phyloP scores from a whole-genome alignment of 148 eudicot genomes.

The Camellia japonica region DNA sequence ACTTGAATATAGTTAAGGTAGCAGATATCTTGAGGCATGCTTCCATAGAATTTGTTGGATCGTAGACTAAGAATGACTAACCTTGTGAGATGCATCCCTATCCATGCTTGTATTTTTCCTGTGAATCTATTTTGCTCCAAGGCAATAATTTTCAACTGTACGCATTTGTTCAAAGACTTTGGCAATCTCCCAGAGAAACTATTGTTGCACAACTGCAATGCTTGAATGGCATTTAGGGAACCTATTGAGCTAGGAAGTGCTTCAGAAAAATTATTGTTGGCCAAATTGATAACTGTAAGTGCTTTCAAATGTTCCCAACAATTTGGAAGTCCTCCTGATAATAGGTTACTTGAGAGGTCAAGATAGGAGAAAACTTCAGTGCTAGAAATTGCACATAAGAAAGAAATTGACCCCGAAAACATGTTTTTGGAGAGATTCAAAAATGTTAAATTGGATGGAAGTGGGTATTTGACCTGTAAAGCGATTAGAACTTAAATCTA shows the following conservation, averaged over 20 bases:
- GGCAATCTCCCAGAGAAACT: slow-evolving; percentile 11
- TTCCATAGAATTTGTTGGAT: slow-evolving; percentile 18
- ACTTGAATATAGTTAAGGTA: background rate
- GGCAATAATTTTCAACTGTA: background rate
- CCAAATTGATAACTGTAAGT: background rate
- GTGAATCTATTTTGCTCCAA: background rate
- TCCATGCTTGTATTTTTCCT: slow-evolving; percentile 16
- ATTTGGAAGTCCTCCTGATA: slow-evolving; percentile 1
- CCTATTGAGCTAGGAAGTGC: slow-evolving; percentile 8
- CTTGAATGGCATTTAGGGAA: background rate
- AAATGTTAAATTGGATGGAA: background rate
- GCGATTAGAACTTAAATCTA: slow-evolving; percentile 23
- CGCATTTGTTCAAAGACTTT: slow-evolving; percentile 2
- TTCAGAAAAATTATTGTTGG: slow-evolving; percentile 11
- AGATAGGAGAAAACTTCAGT: background rate
- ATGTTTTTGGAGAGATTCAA: slow-evolving; percentile 18
- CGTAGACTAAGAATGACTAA: slow-evolving; percentile 11
- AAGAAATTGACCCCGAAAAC: slow-evolving; percentile 7
- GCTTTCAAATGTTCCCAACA: background rate
- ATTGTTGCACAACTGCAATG: background rate
- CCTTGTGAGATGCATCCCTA: background rate
- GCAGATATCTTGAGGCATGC: slow-evolving; percentile 8
- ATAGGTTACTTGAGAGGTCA: slow-evolving; percentile 18
- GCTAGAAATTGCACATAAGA: background rate
- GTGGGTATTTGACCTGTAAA: slow-evolving; percentile 18